Evolutionary conservation across 371 early-diverging fungal genomes (phyloP), one percentile per base, ranked within the genome.

Genomic region (Mucor racemosus): DNA sequence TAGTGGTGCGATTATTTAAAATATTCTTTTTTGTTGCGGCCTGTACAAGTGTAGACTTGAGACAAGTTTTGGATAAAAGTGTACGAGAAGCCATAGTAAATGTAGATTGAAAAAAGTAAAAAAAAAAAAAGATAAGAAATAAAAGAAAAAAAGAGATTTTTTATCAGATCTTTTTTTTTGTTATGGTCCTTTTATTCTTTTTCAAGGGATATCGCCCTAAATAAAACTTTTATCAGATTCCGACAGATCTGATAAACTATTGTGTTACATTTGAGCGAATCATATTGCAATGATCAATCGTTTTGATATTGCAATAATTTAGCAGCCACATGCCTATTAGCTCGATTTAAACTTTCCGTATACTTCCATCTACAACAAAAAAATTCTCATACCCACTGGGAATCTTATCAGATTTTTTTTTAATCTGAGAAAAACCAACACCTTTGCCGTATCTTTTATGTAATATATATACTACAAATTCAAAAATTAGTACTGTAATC

Each of bases 151-250:
- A 42, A 56, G n/a, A 57, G 57, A 31, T 26, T 38, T 53, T 9
- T 62, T 62, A 62, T 50, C 48, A 62, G 48, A 62, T 62, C 26
- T 13, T 46, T 35, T 34, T n/a, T 41, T 26, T 55, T 15, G 26
- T 26, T 26, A 3, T 42, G 7, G 26, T 19, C 50, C 10, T 50
- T 57, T 17, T 58, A 41, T 39, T 58, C 38, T 41, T 26, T 39
- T 60, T 46, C 50, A 11, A 21, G 36, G 53, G 62, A 17, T 33
- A 33, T 26, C 26, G 26, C 26, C 26, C 26, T 26, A 26, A 26
- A 26, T 26, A 60, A 62, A 63, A 54, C 15, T 63, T 34, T 63
- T 63, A 63, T 63, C 63, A 63, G 63, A 63, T 63, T 55, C 63
- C 63, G 63, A 19, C 42, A 26, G 19, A 63, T 63, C 63, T 63